Base-by-base conservation (phyloP, 495 filamentous ascomycete species). In the Penicillium manginii region DNA sequence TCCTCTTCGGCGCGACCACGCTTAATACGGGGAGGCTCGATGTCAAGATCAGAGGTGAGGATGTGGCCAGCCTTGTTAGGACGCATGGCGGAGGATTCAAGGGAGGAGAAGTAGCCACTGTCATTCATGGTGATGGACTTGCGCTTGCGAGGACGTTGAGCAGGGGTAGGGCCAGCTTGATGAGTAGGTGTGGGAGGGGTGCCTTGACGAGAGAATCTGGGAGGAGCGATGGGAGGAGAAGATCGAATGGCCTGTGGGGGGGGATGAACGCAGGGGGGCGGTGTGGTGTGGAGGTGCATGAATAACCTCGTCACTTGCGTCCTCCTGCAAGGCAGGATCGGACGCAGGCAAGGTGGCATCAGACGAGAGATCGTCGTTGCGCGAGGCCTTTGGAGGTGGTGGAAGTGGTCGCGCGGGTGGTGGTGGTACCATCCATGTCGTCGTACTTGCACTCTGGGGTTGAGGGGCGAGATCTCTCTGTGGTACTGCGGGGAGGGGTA, bases 281-380 rank as follows among this genome's bases (percentile, higher is more conserved):
- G 70, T 60, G 12, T 65, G 71, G 52, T 69, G 33, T 55, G 71
- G 19, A 66, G 71, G 23, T 55, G 64, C 61, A 62, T 76, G 55
- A 66, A 59, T 61, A 57, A 68, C 63, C 56, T 81, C 78, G 59
- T 89, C 78, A 64, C 78, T 70, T 50, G 71, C 77, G 57, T 90
- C 89, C 40, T 93, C 91, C 35, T 87, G 81, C 37, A 81, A 78
- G 46, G 82, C 86, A 8, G 86, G 84, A 64, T 96, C 92, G 2
- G 92, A 96, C 2, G 90, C 88, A 42, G 91, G 89, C 55, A 97
- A 88, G 18, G 94, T 98, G n/a, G 92, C 93, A 73, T 98, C 94
- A 1, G 94, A 98, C 4, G 92, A 96, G 29, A 90, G 79, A 59
- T 96, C 91, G 21, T 75, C 73, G 26, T 67, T 70, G 15, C 69